Conservation (phyloP, 1,284 basidiomycete genomes). For the Cystobasidium slooffiae region DNA sequence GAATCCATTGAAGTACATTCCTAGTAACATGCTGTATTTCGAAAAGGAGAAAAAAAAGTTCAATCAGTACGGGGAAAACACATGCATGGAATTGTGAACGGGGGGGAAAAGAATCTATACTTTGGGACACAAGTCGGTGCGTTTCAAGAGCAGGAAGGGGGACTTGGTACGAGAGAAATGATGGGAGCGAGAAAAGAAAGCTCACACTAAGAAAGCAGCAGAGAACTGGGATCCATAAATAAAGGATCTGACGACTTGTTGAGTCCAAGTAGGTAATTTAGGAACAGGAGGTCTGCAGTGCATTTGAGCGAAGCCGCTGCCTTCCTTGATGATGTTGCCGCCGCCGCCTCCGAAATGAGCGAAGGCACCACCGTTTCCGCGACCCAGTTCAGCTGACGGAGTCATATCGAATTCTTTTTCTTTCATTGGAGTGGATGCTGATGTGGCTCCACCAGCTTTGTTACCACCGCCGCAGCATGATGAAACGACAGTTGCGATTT, state of each 20-base stretch:
- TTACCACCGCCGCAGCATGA: neutral
- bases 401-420: neutral
- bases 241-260: slow-evolving; percentile 56
- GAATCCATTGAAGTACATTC: slow-evolving; percentile 59
- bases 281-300: slow-evolving; percentile 26
- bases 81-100: neutral
- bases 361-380: too few relatives aligned
- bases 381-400: neutral
- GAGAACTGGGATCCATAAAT: slow-evolving; percentile 58
- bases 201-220: slow-evolving; percentile 55
- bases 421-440: slow-evolving; percentile 1
- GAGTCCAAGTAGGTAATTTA: slow-evolving; percentile 53
- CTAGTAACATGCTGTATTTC: slow-evolving; percentile 54
- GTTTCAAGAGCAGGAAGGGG: too few relatives aligned
- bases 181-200: too few relatives aligned
- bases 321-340: neutral
- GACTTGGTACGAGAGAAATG: too few relatives aligned
- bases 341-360: neutral
- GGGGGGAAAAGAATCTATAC: too few relatives aligned
- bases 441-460: neutral
- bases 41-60: neutral
- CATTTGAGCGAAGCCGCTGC: slow-evolving; percentile 28
- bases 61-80: neutral
- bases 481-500: neutral
- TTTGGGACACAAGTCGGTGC: too few relatives aligned